Conservation (phyloP, 2,329 filamentous ascomycete genomes). For the Colletotrichum noveboracense region DNA sequence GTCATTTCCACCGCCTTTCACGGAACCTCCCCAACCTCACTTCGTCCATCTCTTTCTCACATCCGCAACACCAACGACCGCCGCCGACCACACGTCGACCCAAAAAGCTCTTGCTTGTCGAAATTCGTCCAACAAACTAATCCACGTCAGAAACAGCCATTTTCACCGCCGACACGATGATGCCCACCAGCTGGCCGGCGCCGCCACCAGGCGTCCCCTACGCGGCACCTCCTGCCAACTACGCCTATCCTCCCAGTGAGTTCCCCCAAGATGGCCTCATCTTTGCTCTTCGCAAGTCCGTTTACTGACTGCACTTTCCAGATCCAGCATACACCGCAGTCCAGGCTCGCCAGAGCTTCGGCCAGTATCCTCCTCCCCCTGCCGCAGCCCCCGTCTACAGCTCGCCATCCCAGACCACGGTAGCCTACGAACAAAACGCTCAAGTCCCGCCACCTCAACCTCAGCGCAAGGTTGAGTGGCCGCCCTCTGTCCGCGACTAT, state of each 20-base stretch:
- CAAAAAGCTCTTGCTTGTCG: not conserved
- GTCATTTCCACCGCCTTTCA: slow-evolving; percentile 4
- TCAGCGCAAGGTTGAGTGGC: slow-evolving; percentile 75
- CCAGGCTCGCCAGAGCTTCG: slow-evolving; percentile 65
- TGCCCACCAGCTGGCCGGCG: slow-evolving; percentile 33
- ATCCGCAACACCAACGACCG: not conserved
- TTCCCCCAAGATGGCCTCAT: slow-evolving; percentile 15
- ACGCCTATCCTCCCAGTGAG: slow-evolving; percentile 45
- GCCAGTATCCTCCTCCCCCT: slow-evolving; percentile 46
- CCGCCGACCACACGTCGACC: not conserved
- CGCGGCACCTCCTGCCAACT: slow-evolving; percentile 36
- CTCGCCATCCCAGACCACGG: slow-evolving; percentile 26
- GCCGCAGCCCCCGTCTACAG: slow-evolving; percentile 14
- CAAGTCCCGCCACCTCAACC: slow-evolving; percentile 28
- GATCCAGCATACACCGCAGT: slow-evolving; percentile 66
- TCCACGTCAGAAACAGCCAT: not conserved
- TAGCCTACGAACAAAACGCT: slow-evolving; percentile 11
- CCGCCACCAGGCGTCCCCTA: slow-evolving; percentile 45
- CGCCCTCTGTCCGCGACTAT: slow-evolving; percentile 82
- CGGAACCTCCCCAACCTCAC: slow-evolving; percentile 10
- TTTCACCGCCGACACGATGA: slow-evolving; percentile 28
- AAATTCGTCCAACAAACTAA: slow-evolving; percentile 4
- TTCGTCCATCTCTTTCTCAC: not conserved
- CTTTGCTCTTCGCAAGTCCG: not conserved
- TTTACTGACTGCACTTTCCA: slow-evolving; percentile 25